phyloP scores from a whole-genome alignment of 331 rosid species.

The Pyrus hybrid region DNA sequence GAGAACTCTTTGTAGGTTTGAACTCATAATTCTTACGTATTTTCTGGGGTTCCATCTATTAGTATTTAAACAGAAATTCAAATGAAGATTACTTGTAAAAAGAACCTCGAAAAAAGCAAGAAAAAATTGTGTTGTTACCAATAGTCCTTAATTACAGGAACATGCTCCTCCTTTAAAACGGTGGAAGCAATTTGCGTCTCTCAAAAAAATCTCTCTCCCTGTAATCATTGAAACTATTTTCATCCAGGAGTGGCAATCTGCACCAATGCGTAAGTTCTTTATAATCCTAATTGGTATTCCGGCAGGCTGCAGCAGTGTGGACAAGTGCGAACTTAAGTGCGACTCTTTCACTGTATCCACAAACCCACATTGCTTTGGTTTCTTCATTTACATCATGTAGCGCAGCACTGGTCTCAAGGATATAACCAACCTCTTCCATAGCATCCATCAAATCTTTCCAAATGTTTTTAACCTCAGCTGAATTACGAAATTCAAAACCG shows the following conservation, averaged over 20 bases:
- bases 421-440: constrained; percentile 30
- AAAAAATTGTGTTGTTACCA: constrained; percentile 29
- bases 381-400: constrained; percentile 53
- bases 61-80: not conserved
- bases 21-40: not conserved
- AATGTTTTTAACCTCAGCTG: constrained; percentile 27
- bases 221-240: constrained; percentile 38
- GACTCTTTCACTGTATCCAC: constrained; percentile 53
- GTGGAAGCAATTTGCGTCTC: constrained; percentile 58
- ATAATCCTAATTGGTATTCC: constrained; percentile 51
- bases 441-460: constrained; percentile 34
- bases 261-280: constrained; percentile 52
- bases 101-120: not conserved
- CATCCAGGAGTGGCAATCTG: constrained; percentile 55
- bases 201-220: constrained; percentile 33
- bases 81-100: not conserved
- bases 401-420: constrained; percentile 34
- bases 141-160: constrained; percentile 40
- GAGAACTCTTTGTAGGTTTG: constrained; percentile 2
- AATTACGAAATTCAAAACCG: constrained; percentile 28
- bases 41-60: not conserved
- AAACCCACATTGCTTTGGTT: constrained; percentile 39
- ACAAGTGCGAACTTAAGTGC: constrained; percentile 40
- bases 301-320: constrained; percentile 19
- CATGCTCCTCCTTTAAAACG: constrained; percentile 47